phyloP scores from a whole-genome alignment of 2,329 filamentous ascomycete genomes.

The Botryotinia convoluta region DNA sequence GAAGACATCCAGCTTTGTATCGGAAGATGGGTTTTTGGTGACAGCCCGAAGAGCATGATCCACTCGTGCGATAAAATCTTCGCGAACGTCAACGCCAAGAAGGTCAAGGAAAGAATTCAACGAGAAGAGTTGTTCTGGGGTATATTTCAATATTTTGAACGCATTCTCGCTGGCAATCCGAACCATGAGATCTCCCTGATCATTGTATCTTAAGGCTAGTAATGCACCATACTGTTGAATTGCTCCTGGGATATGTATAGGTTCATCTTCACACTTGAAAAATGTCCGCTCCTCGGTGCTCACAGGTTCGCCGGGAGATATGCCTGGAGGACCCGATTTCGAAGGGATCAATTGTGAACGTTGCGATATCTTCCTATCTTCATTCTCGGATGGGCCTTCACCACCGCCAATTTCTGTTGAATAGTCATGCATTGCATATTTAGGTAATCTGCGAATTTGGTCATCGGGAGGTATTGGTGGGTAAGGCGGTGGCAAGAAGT shows the following conservation, averaged over 20 bases:
- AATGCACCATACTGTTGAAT: slow-evolving; percentile 76
- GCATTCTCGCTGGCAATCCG: slow-evolving; percentile 82
- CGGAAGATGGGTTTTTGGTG: slow-evolving; percentile 38
- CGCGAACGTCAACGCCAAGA: slow-evolving; percentile 69
- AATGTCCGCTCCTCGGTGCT: slow-evolving; percentile 13
- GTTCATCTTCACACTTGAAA: slow-evolving; percentile 78
- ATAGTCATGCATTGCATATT: neutral
- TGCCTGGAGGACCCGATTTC: slow-evolving; percentile 24
- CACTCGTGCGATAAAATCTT: slow-evolving; percentile 10
- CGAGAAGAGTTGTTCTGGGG: slow-evolving; percentile 71
- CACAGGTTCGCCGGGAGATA: slow-evolving; percentile 21
- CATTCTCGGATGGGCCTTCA: neutral
- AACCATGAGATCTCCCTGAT: slow-evolving; percentile 64
- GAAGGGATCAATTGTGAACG: slow-evolving; percentile 26
- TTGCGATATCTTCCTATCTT: slow-evolving; percentile 22
- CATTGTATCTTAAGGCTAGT: slow-evolving; percentile 69
- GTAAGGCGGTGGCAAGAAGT: slow-evolving; percentile 25
- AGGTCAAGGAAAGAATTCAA: slow-evolving; percentile 80
- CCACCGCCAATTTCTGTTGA: neutral
- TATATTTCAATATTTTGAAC: slow-evolving; percentile 69
- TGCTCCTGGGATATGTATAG: slow-evolving; percentile 63
- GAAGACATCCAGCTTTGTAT: slow-evolving; percentile 84
- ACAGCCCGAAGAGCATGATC: slow-evolving; percentile 13
- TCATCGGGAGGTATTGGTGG: slow-evolving; percentile 24
- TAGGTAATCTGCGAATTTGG: slow-evolving; percentile 23